These are phyloP conservation scores for Xylariaceae sp. DNA, from an alignment of 2,329 filamentous ascomycete species.

Conservation along the genomic window DNA sequence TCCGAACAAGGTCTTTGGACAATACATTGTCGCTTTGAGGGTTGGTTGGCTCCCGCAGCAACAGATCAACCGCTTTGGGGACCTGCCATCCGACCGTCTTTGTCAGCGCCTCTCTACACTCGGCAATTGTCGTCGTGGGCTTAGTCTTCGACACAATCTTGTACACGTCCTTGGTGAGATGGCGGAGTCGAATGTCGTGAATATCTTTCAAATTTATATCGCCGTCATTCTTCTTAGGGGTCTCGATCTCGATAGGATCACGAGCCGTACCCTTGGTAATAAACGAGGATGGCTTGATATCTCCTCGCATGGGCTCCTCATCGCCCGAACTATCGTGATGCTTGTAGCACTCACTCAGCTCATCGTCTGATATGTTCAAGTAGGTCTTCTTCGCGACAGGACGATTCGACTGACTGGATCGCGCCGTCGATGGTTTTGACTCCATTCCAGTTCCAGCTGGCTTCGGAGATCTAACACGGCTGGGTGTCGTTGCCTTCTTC, in stretches of 20 bases:
- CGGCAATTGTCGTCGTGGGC: constrained; percentile 26
- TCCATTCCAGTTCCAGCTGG: constrained; percentile 74
- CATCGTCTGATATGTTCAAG: constrained; percentile 32
- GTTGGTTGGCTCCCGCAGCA: constrained; percentile 13
- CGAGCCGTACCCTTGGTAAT: constrained; percentile 21
- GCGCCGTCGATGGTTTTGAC: constrained; percentile 49
- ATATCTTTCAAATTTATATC: constrained; percentile 30
- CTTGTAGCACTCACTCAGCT: constrained; percentile 32
- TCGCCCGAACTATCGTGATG: constrained; percentile 32
- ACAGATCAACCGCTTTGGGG: constrained; percentile 24
- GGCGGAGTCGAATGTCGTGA: constrained; percentile 29
- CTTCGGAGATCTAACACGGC: constrained; percentile 54
- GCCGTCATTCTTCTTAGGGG: constrained; percentile 13
- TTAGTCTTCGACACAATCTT: constrained; percentile 27
- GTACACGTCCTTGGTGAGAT: constrained; percentile 29
- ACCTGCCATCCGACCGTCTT: constrained; percentile 27
- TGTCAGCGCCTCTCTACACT: constrained; percentile 29
- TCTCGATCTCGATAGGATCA: constrained; percentile 13
- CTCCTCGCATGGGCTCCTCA: constrained; percentile 29
- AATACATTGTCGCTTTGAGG: not conserved
- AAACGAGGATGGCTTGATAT: constrained; percentile 33
- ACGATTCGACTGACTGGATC: constrained; percentile 33
- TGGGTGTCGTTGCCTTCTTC: constrained; percentile 15
- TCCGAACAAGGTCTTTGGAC: constrained; percentile 5
- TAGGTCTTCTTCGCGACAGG: constrained; percentile 30